Conservation (phyloP, 2,329 filamentous ascomycete genomes). For the Botrytis tulipae region DNA sequence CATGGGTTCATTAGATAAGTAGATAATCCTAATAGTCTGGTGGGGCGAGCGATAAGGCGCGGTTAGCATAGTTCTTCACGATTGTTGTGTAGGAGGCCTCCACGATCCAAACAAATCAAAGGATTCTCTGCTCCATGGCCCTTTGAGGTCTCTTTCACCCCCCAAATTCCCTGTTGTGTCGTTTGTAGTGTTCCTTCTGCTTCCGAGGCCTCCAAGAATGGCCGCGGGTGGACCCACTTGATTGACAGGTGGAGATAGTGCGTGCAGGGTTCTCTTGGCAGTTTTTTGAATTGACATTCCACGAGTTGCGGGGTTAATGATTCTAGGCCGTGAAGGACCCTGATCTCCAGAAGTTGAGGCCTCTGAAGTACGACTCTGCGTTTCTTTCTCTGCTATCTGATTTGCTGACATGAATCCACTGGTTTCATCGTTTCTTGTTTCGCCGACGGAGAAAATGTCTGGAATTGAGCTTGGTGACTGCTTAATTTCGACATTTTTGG, state of each 20-base stretch:
- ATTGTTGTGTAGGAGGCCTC: constrained; percentile 27
- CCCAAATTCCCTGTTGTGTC: neutral
- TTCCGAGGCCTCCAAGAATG: neutral
- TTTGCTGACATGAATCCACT: constrained; percentile 19
- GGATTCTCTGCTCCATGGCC: constrained; percentile 41
- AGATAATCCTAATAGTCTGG: neutral
- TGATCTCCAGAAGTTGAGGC: neutral
- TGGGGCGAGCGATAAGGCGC: neutral
- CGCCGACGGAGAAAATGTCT: neutral
- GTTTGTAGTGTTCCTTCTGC: constrained; percentile 1
- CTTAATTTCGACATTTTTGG: constrained; percentile 19
- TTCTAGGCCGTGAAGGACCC: constrained; percentile 24
- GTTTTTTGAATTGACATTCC: constrained; percentile 31
- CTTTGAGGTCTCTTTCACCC: constrained; percentile 13
- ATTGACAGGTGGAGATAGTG: constrained; percentile 20
- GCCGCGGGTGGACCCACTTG: constrained; percentile 21
- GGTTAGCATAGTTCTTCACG: neutral
- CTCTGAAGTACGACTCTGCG: neutral
- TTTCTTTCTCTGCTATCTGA: constrained; percentile 11
- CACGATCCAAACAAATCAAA: constrained; percentile 40
- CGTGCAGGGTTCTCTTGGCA: constrained; percentile 29
- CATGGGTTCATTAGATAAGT: neutral
- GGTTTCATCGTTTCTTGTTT: neutral
- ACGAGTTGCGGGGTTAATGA: constrained; percentile 35
- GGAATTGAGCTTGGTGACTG: constrained; percentile 16